phyloP scores from a whole-genome alignment of 2,329 filamentous ascomycete genomes.

The Arthroderma sp. region DNA sequence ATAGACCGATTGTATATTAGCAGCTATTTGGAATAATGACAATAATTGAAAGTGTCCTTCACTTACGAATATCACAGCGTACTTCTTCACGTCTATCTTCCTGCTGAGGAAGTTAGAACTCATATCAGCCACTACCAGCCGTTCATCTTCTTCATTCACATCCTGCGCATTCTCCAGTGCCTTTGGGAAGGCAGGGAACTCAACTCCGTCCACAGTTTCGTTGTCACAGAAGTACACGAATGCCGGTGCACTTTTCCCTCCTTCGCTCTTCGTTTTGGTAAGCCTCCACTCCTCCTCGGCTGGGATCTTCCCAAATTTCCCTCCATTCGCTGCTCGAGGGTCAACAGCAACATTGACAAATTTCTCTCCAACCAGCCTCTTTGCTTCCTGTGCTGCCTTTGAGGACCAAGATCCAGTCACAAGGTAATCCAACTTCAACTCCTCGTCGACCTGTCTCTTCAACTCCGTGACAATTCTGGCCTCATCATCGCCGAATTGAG shows the following conservation, averaged over 20 bases:
- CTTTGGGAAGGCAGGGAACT: constrained; percentile 65
- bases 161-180: constrained; percentile 43
- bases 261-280: constrained; percentile 47
- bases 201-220: constrained; percentile 78
- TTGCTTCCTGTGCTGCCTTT: constrained; percentile 77
- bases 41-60: not conserved
- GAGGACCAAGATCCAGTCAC: constrained; percentile 84
- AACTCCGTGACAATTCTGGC: constrained; percentile 48
- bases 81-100: constrained; percentile 64
- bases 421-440: constrained; percentile 77
- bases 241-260: constrained; percentile 39
- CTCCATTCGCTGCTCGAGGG: constrained; percentile 49
- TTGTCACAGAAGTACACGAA: constrained; percentile 89
- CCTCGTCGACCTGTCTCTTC: constrained; percentile 51
- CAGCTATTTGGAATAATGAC: not conserved
- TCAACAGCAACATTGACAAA: constrained; percentile 68
- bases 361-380: constrained; percentile 61
- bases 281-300: constrained; percentile 65
- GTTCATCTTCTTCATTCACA: constrained; percentile 48
- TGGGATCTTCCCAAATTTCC: constrained; percentile 79
- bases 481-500: constrained; percentile 38
- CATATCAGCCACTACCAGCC: constrained; percentile 84
- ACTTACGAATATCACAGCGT: constrained; percentile 68
- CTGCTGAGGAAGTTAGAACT: constrained; percentile 84
- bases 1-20: constrained; percentile 12